Percentiles rank a stretch among this genome's conserved stretches.
Evolutionary conservation across 2,329 filamentous ascomycete species (phyloP).

Genomic region (Verticillium tricorpus): DNA sequence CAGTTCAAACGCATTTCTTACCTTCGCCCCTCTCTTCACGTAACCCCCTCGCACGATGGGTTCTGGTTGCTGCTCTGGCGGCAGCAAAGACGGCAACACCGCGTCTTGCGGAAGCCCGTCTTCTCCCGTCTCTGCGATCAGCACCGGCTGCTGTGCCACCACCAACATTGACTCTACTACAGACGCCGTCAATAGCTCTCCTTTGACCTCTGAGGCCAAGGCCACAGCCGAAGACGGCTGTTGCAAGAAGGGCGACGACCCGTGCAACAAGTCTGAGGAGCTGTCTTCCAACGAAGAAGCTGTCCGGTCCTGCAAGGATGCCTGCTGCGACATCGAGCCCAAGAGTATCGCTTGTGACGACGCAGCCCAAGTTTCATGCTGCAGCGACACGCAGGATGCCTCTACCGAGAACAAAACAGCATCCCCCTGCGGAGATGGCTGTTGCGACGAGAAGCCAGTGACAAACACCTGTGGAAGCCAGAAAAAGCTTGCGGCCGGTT

Average conservation of each 20-base stretch:
- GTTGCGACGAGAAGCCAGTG: not conserved
- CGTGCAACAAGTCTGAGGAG: not conserved
- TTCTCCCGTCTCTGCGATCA: not conserved
- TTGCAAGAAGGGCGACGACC: not conserved
- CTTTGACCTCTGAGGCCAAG: not conserved
- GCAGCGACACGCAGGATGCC: not conserved
- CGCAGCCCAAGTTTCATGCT: no score
- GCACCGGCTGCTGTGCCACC: not conserved
- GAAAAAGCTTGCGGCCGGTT: not conserved
- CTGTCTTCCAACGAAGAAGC: not conserved
- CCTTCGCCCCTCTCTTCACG: not conserved
- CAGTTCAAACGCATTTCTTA: not conserved
- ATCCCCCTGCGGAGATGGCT: not conserved
- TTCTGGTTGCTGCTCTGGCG: constrained; percentile 12
- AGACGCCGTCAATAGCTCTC: not conserved
- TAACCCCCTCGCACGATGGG: constrained; percentile 5
- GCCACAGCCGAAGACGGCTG: not conserved
- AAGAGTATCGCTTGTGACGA: not conserved
- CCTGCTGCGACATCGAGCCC: not conserved
- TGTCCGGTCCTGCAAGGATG: not conserved
- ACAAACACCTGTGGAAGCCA: not conserved
- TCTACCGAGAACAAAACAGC: not conserved
- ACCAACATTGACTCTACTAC: not conserved
- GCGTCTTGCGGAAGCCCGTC: not conserved
- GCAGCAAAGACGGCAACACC: not conserved